These are phyloP conservation scores for Crithidia mellificae DNA, from an alignment of 208 protist species.

Conservation along the genomic window DNA sequence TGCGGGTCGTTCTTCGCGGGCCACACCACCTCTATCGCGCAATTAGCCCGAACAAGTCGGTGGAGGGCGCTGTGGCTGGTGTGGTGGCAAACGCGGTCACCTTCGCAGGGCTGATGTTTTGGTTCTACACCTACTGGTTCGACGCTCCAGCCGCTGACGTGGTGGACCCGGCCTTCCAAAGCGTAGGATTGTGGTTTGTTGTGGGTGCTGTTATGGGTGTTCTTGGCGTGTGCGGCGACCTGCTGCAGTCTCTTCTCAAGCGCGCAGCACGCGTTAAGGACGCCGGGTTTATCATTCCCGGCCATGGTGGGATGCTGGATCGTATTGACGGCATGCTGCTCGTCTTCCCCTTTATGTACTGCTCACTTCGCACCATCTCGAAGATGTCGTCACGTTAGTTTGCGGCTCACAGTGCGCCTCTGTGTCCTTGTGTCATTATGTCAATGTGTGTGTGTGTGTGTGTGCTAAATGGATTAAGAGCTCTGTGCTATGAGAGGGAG, in stretches of 20 bases:
- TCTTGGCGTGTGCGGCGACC: constrained; percentile 81
- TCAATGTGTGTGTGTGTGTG: background rate
- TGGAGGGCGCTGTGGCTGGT: constrained; percentile 80
- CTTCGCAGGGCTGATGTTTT: constrained; percentile 51
- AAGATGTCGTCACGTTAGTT: constrained; percentile 14
- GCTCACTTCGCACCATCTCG: constrained; percentile 38
- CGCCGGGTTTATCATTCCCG: constrained; percentile 79
- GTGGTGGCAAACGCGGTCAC: constrained; percentile 53
- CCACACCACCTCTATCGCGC: constrained; percentile 58
- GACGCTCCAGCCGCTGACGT: constrained; percentile 25
- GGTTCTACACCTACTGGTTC: constrained; percentile 33
- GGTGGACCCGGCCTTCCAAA: constrained; percentile 40
- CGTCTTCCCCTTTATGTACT: constrained; percentile 77
- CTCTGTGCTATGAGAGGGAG: background rate
- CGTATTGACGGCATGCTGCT: constrained; percentile 86
- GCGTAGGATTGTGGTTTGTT: constrained; percentile 45
- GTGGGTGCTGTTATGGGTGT: constrained; percentile 67
- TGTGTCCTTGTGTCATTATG: too few relatives aligned
- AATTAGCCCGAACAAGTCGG: constrained; percentile 91
- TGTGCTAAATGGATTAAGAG: background rate
- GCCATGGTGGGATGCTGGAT: constrained; percentile 91
- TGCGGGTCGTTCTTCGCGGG: constrained; percentile 34
- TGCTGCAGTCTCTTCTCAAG: constrained; percentile 90
- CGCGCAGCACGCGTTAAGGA: constrained; percentile 86
- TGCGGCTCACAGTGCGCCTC: too few relatives aligned